Percentiles rank a stretch among this genome's conserved stretches.
Conservation (phyloP, 768 basidiomycete genomes). For the Suillus discolor region DNA sequence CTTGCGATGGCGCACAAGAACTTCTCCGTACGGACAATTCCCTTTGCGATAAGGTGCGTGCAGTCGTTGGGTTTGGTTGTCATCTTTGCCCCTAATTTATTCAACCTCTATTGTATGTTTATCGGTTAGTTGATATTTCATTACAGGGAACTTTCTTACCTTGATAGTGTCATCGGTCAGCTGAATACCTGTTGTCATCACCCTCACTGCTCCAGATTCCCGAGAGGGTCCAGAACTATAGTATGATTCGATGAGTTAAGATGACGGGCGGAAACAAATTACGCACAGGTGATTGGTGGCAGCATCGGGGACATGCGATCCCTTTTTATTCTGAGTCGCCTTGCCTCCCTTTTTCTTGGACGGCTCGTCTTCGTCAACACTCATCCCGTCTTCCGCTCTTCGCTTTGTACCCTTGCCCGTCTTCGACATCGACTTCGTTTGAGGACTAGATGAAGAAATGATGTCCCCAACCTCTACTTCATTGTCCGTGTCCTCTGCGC, state of each 20-base stretch:
- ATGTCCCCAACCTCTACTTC: conserved; percentile 24
- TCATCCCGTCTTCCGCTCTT: conserved; percentile 6
- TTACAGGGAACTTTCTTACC: conserved; percentile 38
- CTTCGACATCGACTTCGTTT: conserved; percentile 16
- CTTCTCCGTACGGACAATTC: conserved; percentile 83
- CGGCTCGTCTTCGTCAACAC: conserved; percentile 12
- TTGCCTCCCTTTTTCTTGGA: conserved; percentile 11
- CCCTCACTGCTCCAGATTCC: conserved; percentile 36
- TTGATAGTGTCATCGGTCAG: conserved; percentile 60
- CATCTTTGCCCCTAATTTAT: conserved; percentile 66
- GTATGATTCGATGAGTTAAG: not conserved
- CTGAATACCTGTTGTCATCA: conserved; percentile 71
- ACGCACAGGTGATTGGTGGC: conserved; percentile 7
- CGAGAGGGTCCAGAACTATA: conserved; percentile 1
- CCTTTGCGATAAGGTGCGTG: conserved; percentile 75
- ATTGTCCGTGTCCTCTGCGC: conserved; percentile 27
- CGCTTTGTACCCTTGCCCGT: conserved; percentile 8
- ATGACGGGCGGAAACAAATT: not conserved
- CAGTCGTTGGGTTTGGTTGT: conserved; percentile 65
- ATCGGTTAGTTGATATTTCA: conserved; percentile 4
- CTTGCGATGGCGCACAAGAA: conserved; percentile 76
- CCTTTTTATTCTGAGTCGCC: conserved; percentile 16
- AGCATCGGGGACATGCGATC: not conserved
- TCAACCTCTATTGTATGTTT: conserved; percentile 48
- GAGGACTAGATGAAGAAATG: conserved; percentile 14